Conservation (phyloP, 202 grass and related monocot species). For the Dendrocalamus latiflorus region DNA sequence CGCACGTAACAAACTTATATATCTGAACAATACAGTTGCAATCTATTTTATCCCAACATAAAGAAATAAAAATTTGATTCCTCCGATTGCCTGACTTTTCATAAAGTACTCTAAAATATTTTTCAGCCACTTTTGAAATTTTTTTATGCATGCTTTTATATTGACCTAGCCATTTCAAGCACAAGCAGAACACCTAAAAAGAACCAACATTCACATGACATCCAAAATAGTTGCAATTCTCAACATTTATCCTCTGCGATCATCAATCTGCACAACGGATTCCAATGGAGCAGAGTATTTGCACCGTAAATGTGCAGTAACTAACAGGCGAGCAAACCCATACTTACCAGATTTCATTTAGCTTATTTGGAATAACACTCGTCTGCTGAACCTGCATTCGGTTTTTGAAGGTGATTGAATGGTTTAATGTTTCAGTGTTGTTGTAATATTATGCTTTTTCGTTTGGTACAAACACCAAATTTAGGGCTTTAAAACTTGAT, state of each 20-base stretch:
- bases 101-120: neutral
- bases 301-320: neutral
- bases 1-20: no score
- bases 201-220: neutral
- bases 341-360: slow-evolving; percentile 11
- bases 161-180: neutral
- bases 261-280: neutral
- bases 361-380: neutral
- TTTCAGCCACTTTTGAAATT: neutral
- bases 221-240: neutral
- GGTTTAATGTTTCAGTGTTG: neutral
- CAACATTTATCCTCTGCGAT: neutral
- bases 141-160: no score
- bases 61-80: no score
- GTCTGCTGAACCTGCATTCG: neutral
- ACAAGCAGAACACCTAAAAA: neutral
- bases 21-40: no score
- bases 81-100: no score
- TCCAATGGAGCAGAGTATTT: neutral
- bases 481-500: neutral
- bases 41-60: no score
- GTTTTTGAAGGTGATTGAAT: neutral
- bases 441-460: neutral
- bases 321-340: no score
- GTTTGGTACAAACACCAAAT: neutral